Base-by-base conservation (phyloP, 441 rosid species). In the Bocquillonia castaneifolia region DNA sequence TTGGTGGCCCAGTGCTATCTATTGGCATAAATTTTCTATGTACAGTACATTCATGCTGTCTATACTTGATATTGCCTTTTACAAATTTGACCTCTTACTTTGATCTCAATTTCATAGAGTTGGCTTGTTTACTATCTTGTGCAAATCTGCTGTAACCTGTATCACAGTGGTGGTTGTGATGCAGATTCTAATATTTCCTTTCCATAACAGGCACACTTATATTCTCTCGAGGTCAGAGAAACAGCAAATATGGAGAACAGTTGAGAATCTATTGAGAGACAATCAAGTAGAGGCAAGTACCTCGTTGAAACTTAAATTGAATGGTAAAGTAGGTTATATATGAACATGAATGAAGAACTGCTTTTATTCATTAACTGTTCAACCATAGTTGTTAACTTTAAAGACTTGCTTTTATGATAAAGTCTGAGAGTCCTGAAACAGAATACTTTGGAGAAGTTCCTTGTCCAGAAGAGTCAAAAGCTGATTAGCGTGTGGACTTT, bases 201-300 rank as follows among this genome's bases (percentile, higher is more conserved):
- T 72, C 28, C 61, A 29, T 74, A 31, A 74, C 86, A 94, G 99
- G 84, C 98, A 94, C 76, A 90, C 96, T 34, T 92, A 88, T 81
- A 82, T 89, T 72, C 97, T 94, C 74, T 78, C 92, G 18, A 78
- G 76, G 70, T 76, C 25, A 53, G 93, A 87, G 78, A 92, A 92
- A 69, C 90, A 82, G 75, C 82, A 86, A 64, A 87, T 94, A 40
- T 92, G 99, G 99, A 79, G 56, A 71, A 81, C 91, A 36, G 99
- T 92, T 75, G 97, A 88, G 80, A 82, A 67, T 74, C 84, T 92
- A 52, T 94, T 94, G 50, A 81, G 80, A 50, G 99, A 94, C 84
- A 92, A 82, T 77, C 98, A 92, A 92, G 99, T 94, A 65, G 99
- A 94, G 97, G 99, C 83, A 85, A 84, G 84, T 79, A 76, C 63